Percentiles rank a stretch among this genome's conserved stretches.
Conservation (phyloP, 352 stramenopile species). For the Phytopythium vexans region DNA sequence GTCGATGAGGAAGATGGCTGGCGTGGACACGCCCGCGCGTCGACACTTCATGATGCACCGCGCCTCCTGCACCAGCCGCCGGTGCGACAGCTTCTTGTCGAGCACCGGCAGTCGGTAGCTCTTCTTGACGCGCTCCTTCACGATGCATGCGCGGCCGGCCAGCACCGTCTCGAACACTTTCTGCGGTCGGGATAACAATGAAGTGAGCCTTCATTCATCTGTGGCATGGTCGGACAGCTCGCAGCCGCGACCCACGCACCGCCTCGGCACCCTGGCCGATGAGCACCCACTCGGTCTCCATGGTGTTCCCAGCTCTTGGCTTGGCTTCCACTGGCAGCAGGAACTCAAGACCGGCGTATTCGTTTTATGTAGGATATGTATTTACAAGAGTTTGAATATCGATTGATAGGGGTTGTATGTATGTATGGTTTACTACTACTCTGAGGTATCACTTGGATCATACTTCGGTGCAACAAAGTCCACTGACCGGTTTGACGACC, state of each 20-base stretch:
- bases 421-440: no score
- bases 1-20: conserved; percentile 77
- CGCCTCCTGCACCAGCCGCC: conserved; percentile 75
- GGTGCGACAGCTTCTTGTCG: conserved; percentile 78
- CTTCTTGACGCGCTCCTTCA: conserved; percentile 87
- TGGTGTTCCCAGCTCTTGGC: conserved; percentile 7
- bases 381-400: no score
- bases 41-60: conserved; percentile 82
- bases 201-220: background rate
- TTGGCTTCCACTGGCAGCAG: background rate
- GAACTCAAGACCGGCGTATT: no score
- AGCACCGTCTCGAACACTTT: conserved; percentile 81
- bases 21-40: conserved; percentile 65
- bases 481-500: no score
- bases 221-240: background rate
- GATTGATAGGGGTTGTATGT: no score
- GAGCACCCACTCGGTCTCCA: conserved; percentile 53
- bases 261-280: conserved; percentile 82
- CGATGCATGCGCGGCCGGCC: conserved; percentile 54
- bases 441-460: no score
- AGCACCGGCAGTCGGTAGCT: conserved; percentile 70
- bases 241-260: conserved; percentile 20
- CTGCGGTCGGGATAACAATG: conserved; percentile 14
- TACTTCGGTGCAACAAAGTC: no score
- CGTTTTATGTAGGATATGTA: no score